Percentiles rank a stretch among this genome's conserved stretches.
Conservation (phyloP, 2,329 filamentous ascomycete genomes). For the Rutstroemia sydowiana region DNA sequence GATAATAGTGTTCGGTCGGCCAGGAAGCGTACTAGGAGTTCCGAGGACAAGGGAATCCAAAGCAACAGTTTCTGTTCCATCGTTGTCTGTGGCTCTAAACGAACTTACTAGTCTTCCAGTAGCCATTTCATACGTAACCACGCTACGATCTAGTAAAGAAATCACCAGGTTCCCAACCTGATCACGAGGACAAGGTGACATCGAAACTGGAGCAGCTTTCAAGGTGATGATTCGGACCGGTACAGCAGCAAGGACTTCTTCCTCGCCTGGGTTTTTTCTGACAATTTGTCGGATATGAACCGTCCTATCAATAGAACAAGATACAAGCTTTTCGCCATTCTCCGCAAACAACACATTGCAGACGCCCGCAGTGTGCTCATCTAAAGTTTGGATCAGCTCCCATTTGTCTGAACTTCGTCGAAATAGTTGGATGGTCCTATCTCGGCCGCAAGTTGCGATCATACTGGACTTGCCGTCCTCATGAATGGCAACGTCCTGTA, state of each 20-base stretch:
- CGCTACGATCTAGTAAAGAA: slow-evolving; percentile 52
- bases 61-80: slow-evolving; percentile 73
- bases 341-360: slow-evolving; percentile 66
- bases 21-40: slow-evolving; percentile 44
- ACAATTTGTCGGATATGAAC: slow-evolving; percentile 76
- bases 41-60: slow-evolving; percentile 70
- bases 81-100: slow-evolving; percentile 79
- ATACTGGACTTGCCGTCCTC: slow-evolving; percentile 55
- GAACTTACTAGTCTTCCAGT: slow-evolving; percentile 62
- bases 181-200: slow-evolving; percentile 61
- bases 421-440: slow-evolving; percentile 93
- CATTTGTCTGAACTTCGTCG: slow-evolving; percentile 49
- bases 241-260: slow-evolving; percentile 65
- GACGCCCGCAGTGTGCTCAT: slow-evolving; percentile 87
- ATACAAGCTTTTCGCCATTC: slow-evolving; percentile 62
- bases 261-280: slow-evolving; percentile 53
- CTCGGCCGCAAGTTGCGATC: slow-evolving; percentile 76
- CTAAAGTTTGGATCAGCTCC: slow-evolving; percentile 80
- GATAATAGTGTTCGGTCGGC: slow-evolving; percentile 53
- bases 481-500: slow-evolving; percentile 71
- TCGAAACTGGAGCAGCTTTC: slow-evolving; percentile 80
- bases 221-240: slow-evolving; percentile 71
- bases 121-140: slow-evolving; percentile 54
- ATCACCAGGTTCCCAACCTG: slow-evolving; percentile 45
- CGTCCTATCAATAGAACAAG: slow-evolving; percentile 82